A percentile compares a stretch with the other conserved stretches of the same genome.
phyloP scores from a whole-genome alignment of 805 yeast genomes.

The Pichia ethanolica region DNA sequence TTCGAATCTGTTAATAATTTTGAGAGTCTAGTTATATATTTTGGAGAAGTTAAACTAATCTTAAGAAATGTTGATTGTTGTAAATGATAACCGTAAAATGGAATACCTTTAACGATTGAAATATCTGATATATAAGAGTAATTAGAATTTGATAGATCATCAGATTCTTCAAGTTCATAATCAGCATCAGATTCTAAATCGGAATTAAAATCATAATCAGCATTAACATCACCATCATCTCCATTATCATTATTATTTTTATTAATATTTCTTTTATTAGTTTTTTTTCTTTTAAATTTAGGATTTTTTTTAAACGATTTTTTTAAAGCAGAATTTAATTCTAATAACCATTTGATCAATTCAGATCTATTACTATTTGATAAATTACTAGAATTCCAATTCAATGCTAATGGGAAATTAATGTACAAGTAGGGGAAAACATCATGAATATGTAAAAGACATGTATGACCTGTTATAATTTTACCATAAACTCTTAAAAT shows the following conservation, averaged over 20 bases:
- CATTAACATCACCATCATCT: not conserved
- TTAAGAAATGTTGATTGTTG: slow-evolving; percentile 63
- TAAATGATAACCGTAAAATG: slow-evolving; percentile 76
- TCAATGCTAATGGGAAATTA: slow-evolving; percentile 41
- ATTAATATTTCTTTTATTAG: not conserved
- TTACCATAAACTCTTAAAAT: slow-evolving; percentile 72
- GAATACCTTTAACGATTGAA: slow-evolving; percentile 61
- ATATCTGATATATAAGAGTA: slow-evolving; percentile 46
- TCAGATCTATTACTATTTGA: slow-evolving; percentile 28
- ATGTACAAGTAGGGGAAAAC: slow-evolving; percentile 75
- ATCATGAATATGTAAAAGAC: slow-evolving; percentile 72
- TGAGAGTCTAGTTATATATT: slow-evolving; percentile 46
- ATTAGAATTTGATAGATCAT: not conserved
- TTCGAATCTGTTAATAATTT: slow-evolving; percentile 39
- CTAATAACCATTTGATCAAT: slow-evolving; percentile 5
- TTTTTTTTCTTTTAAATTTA: not conserved
- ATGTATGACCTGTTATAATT: slow-evolving; percentile 50
- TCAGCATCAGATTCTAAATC: slow-evolving; percentile 12
- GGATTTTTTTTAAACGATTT: not conserved
- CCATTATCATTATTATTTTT: slow-evolving; percentile 10
- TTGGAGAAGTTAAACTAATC: slow-evolving; percentile 59
- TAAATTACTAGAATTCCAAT: slow-evolving; percentile 17
- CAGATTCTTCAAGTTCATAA: slow-evolving; percentile 4
- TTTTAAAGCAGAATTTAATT: slow-evolving; percentile 11
- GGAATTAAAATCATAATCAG: not conserved